Base-by-base conservation (phyloP, 495 filamentous ascomycete species). In the Chlorociboria aeruginascens region DNA sequence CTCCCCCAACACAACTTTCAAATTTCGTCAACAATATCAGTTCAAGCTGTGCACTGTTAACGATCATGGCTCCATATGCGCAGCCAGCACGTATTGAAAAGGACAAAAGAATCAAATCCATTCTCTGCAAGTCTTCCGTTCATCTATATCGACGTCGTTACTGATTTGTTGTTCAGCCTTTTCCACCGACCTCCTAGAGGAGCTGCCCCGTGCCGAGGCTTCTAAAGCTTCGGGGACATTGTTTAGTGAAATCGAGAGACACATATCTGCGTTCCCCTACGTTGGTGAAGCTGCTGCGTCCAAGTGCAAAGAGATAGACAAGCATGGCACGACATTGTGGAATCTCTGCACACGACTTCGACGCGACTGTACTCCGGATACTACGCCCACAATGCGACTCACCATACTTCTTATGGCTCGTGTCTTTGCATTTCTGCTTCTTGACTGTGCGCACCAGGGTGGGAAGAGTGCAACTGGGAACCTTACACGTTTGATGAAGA, bases 341-440 rank as follows among this genome's bases (percentile, higher is more conserved):
- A 89, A 90, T 54, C 53, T 78, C 13, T 75, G 78, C 45, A 79
- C 76, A 3, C 69, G 73, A 8, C 54, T 80, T 25, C 60, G 56
- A 41, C 64, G 69, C 35, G 58, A 51, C 9, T 40, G 46, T 28
- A 50, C 54, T 31, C 43, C 41, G 2, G 46, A 53, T n/a, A 51
- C 40, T 17, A 25, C 20, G 20, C 45, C 54, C 12, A 10, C 45
- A 34, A 43, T 49, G 33, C 14, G 35, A n/a, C 46, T 52, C 6
- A 28, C 33, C 8, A 45, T 59, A 2, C 35, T 58, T 13, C 40
- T 58, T 29, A 7, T 58, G 3, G 48, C 50, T 3, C 78, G 81
- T 43, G 71, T 78, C 30, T 74, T 92, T 46, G 79, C 83, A 2
- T 88, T 83, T 53, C 65, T 78, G 25, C 66, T 95, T 50, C 63